Conservation (phyloP, 2,329 filamentous ascomycete species). For the Sporothrix inflata region DNA sequence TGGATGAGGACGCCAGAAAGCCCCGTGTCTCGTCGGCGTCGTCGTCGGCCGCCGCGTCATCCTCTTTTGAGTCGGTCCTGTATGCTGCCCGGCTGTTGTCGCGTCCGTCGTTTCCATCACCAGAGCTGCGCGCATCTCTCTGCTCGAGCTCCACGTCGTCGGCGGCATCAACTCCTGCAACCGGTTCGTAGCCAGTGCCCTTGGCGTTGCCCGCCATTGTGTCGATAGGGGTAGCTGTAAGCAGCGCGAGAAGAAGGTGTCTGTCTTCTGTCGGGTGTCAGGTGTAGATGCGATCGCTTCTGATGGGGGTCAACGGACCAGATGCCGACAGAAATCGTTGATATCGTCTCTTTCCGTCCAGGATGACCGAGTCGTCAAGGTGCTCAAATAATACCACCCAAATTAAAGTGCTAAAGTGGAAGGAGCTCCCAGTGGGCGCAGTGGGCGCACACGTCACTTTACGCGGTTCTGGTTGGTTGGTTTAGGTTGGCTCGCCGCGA, state of each 20-base stretch:
- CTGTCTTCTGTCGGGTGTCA: neutral
- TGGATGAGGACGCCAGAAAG: constrained; percentile 15
- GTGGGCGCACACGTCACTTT: constrained; percentile 19
- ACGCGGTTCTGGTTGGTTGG: constrained; percentile 19
- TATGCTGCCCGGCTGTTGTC: neutral
- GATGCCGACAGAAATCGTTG: neutral
- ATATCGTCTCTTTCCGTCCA: neutral
- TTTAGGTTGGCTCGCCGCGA: neutral
- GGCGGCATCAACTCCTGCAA: constrained; percentile 23
- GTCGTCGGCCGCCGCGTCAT: constrained; percentile 12
- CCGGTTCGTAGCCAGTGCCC: constrained; percentile 26
- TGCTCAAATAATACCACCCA: neutral
- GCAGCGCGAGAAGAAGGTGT: neutral
- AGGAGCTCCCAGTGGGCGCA: neutral
- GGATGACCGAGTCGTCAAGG: neutral
- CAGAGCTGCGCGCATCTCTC: neutral
- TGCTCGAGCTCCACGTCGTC: constrained; percentile 23
- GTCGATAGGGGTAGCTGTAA: neutral
- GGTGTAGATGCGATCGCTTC: neutral
- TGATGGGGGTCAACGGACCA: neutral
- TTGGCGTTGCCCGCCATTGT: constrained; percentile 14
- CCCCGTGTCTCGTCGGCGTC: constrained; percentile 28
- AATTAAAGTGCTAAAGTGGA: neutral
- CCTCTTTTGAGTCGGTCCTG: constrained; percentile 20
- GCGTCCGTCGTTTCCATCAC: neutral